phyloP scores from a whole-genome alignment of 2,329 filamentous ascomycete species.

The Aspergillus quadrilineatus region DNA sequence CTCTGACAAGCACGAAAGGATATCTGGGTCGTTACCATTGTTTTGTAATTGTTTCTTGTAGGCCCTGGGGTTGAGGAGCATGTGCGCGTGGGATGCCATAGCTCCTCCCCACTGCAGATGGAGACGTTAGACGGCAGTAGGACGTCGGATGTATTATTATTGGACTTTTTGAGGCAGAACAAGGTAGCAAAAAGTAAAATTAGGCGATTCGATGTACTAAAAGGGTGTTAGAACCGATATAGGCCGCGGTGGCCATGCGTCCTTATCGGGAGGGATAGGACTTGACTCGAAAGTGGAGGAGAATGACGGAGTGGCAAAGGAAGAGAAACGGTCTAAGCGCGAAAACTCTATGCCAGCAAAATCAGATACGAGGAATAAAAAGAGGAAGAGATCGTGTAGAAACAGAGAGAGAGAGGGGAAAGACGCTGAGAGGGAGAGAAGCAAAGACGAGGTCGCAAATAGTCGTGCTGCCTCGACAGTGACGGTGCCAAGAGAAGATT shows the following conservation, averaged over 20 bases:
- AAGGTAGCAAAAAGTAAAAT: background rate
- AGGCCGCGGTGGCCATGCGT: conserved; percentile 4
- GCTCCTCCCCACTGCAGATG: conserved; percentile 9
- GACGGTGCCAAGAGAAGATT: conserved; percentile 14
- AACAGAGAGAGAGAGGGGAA: background rate
- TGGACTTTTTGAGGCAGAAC: background rate
- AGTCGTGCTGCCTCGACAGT: conserved; percentile 2
- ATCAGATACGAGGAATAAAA: background rate
- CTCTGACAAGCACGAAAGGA: conserved; percentile 12
- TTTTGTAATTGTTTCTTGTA: conserved; percentile 35
- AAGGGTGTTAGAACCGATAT: background rate
- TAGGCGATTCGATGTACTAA: background rate
- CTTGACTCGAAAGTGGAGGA: conserved; percentile 3
- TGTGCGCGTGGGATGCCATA: conserved; percentile 43
- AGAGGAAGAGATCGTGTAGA: background rate
- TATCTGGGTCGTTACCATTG: conserved; percentile 33
- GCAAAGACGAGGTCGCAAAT: conserved; percentile 4
- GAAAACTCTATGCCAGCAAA: background rate
- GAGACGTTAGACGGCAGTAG: conserved; percentile 15
- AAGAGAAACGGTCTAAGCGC: conserved; percentile 1
- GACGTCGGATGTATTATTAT: background rate
- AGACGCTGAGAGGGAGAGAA: background rate
- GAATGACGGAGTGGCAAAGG: conserved; percentile 3
- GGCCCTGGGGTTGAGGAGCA: conserved; percentile 46
- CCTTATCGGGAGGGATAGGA: conserved; percentile 16